Conservation (phyloP, 805 yeast species). For the Kodamaea jinghongensis region DNA sequence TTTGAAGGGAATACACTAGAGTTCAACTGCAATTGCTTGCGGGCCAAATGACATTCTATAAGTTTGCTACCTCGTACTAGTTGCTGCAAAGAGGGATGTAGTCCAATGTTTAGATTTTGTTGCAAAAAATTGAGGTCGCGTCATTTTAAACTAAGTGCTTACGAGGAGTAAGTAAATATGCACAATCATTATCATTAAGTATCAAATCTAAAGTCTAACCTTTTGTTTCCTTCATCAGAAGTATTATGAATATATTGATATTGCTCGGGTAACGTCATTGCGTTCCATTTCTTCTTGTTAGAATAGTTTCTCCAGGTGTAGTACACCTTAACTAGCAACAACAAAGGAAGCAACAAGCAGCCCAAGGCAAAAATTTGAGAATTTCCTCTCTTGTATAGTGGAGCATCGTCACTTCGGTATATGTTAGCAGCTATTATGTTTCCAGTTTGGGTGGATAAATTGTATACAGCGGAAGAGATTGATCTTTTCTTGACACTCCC, state of each 20-base stretch:
- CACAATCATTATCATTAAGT: conserved; percentile 4
- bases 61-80: no score
- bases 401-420: conserved; percentile 56
- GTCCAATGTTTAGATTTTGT: no score
- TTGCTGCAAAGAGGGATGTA: no score
- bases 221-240: conserved; percentile 53
- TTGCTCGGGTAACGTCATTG: conserved; percentile 49
- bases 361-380: conserved; percentile 5
- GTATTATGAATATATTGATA: conserved; percentile 45
- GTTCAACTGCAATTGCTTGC: no score
- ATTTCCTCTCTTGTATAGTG: conserved; percentile 61
- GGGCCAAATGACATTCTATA: no score
- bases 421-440: conserved; percentile 53
- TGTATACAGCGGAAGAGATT: conserved; percentile 62
- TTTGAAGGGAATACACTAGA: no score
- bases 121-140: no score
- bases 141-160: no score
- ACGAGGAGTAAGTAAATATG: background rate
- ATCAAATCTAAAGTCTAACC: conserved; percentile 45
- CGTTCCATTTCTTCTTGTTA: conserved; percentile 52
- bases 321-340: conserved; percentile 37
- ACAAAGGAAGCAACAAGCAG: conserved; percentile 23
- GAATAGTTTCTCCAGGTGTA: conserved; percentile 42
- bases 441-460: conserved; percentile 62
- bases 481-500: conserved; percentile 61